Base-by-base conservation (phyloP, 2,329 filamentous ascomycete species). In the Fusarium abutilonis region DNA sequence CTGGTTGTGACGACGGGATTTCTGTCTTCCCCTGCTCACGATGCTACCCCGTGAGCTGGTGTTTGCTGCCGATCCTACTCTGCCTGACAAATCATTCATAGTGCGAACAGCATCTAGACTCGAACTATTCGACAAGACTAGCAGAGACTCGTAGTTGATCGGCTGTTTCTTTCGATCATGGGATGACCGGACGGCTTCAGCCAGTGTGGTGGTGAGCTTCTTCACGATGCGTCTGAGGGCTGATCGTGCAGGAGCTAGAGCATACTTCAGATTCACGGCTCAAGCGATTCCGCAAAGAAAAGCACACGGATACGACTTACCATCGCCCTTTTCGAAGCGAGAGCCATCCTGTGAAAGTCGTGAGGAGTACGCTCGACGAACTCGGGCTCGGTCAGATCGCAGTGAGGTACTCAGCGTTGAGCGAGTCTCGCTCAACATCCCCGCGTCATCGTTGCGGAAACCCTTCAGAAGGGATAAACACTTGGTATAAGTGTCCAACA, bases 401-500 rank as follows among this genome's bases (percentile, higher is more conserved):
- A 79, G 73, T 28, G 74, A 75, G 42, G 66, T 76, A 52, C 71
- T 74, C 48, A 79, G 72, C 21, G 45, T 47, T 42, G 62, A 62
- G 21, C 60, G 54, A 45, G 54, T 52, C 36, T 66, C 70, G 31
- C 66, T 71, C 54, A 70, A 66, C 39, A 60, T 64, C 8, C 70
- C 51, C 39, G 56, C 63, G 41, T 52, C 59, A 34, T 29, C 7
- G 29, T 52, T 65, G 36, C 71, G 71, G 50, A 77, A 71, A 9
- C 70, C 70, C 60, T 77, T 78, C 7, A 82, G 71, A 11, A 81
- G 73, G 14, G 74, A 72, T 31, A 82, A 72, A 59, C 80, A 80
- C 60, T 75, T 80, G 44, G 77, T 75, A 54, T 84, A 85, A 11
- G 79, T 79, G 43, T 80, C 76, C 15, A 84, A 70, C 13, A 85